These are phyloP conservation scores for Phaeolepiota aurea DNA, from an alignment of 768 basidiomycete species.

Conservation along the genomic window DNA sequence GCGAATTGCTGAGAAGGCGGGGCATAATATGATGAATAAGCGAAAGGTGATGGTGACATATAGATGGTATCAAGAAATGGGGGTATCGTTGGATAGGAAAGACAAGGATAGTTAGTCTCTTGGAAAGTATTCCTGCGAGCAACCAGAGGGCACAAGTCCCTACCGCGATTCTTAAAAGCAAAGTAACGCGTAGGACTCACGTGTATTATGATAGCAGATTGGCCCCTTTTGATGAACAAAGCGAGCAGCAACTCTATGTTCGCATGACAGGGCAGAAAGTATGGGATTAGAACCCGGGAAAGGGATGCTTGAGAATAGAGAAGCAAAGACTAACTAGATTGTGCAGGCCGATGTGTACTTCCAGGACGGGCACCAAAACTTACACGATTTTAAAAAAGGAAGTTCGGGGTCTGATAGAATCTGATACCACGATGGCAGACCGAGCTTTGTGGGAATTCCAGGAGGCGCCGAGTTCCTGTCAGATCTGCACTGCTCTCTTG, in stretches of 20 bases:
- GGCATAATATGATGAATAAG: constrained; percentile 25
- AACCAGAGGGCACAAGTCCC: constrained; percentile 4
- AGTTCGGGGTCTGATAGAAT: constrained; percentile 9
- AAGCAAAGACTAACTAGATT: constrained; percentile 5
- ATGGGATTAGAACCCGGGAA: constrained; percentile 7
- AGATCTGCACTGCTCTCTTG: neutral
- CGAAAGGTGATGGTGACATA: constrained; percentile 24
- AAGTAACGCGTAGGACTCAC: constrained; percentile 13
- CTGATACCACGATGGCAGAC: constrained; percentile 6
- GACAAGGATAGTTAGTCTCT: neutral
- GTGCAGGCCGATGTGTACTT: neutral
- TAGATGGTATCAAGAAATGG: constrained; percentile 7
- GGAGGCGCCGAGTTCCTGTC: neutral
- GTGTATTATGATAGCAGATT: constrained; percentile 10
- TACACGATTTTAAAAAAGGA: constrained; percentile 8
- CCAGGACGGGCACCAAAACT: constrained; percentile 6
- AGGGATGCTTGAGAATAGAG: constrained; percentile 8
- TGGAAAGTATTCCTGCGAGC: neutral
- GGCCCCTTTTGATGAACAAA: constrained; percentile 5
- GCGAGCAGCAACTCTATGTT: constrained; percentile 3
- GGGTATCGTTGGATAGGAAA: neutral
- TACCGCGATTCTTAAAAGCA: constrained; percentile 8
- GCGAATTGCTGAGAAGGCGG: constrained; percentile 19
- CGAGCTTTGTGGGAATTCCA: constrained; percentile 9
- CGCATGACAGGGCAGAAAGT: constrained; percentile 15